phyloP scores from a whole-genome alignment of 495 filamentous ascomycete species.

The Penicillium canescens region DNA sequence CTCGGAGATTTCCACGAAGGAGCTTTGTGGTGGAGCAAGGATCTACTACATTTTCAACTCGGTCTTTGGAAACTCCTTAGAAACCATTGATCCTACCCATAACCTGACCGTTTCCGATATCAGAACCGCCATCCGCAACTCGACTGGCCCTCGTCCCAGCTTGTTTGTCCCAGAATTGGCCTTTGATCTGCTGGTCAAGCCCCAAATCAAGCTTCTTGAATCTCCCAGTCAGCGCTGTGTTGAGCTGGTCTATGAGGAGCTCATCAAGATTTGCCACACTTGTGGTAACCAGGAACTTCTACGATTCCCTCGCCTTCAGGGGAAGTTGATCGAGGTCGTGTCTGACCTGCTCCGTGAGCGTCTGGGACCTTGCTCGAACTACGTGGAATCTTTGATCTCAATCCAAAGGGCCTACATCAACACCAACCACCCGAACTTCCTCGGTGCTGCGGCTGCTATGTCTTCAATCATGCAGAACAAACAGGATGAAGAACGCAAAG shows the following conservation, averaged over 20 bases:
- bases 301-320: constrained; percentile 90
- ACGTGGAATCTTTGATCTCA: constrained; percentile 94
- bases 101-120: constrained; percentile 97
- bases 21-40: constrained; percentile 92
- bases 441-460: constrained; percentile 98
- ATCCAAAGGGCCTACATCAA: constrained; percentile 99
- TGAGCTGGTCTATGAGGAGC: constrained; percentile 96
- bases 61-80: constrained; percentile 95
- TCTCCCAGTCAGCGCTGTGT: constrained; percentile 96
- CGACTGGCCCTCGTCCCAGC: constrained; percentile 91
- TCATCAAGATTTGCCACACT: constrained; percentile 99
- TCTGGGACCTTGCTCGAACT: constrained; percentile 80
- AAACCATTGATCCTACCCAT: constrained; percentile 91
- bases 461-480: constrained; percentile 90
- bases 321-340: constrained; percentile 96
- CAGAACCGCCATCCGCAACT: constrained; percentile 96
- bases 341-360: constrained; percentile 94
- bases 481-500: constrained; percentile 88
- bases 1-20: constrained; percentile 97
- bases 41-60: constrained; percentile 99
- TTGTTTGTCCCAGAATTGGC: constrained; percentile 97
- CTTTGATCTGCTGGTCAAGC: constrained; percentile 96
- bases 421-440: constrained; percentile 98
- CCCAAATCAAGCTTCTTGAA: constrained; percentile 96
- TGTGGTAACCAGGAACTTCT: constrained; percentile 93